Conservation (phyloP, 768 basidiomycete genomes). For the Leucosporidium yakuticum region DNA sequence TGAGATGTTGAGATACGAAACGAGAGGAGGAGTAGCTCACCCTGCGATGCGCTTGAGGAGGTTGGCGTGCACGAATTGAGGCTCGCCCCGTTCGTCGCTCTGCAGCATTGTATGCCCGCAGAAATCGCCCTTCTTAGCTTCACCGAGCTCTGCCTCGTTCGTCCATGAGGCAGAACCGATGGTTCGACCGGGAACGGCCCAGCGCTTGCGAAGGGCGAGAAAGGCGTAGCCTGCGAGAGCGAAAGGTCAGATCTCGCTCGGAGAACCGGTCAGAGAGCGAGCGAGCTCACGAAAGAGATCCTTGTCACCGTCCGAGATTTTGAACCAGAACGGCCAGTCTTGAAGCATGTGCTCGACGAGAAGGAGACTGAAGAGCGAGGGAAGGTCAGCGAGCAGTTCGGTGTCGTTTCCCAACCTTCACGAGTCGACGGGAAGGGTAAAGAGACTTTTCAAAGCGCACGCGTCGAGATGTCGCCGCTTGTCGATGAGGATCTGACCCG, state of each 20-base stretch:
- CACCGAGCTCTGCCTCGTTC: slow-evolving; percentile 39
- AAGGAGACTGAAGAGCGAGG: slow-evolving; percentile 35
- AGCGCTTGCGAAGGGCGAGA: slow-evolving; percentile 47
- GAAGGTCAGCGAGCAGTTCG: no score
- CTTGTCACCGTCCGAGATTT: slow-evolving; percentile 48
- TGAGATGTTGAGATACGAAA: no score
- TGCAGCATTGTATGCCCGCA: slow-evolving; percentile 44
- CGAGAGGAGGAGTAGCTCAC: background rate
- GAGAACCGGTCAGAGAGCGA: background rate
- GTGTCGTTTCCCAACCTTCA: no score
- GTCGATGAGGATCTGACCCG: slow-evolving; percentile 49
- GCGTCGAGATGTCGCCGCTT: slow-evolving; percentile 47
- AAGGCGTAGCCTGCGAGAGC: slow-evolving; percentile 43
- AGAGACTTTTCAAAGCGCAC: no score
- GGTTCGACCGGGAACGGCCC: slow-evolving; percentile 49
- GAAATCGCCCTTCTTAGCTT: slow-evolving; percentile 35
- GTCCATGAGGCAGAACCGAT: slow-evolving; percentile 42
- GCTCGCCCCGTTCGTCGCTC: slow-evolving; percentile 42
- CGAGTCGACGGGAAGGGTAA: no score
- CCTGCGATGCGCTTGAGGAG: slow-evolving; percentile 44
- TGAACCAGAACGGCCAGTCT: slow-evolving; percentile 46
- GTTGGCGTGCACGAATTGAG: slow-evolving; percentile 46
- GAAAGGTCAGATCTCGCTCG: no score
- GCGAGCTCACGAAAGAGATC: slow-evolving; percentile 41
- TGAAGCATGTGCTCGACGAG: slow-evolving; percentile 43